These are phyloP conservation scores for Coleophoma cylindrospora DNA, from an alignment of 2,329 filamentous ascomycete species.

Conservation along the genomic window DNA sequence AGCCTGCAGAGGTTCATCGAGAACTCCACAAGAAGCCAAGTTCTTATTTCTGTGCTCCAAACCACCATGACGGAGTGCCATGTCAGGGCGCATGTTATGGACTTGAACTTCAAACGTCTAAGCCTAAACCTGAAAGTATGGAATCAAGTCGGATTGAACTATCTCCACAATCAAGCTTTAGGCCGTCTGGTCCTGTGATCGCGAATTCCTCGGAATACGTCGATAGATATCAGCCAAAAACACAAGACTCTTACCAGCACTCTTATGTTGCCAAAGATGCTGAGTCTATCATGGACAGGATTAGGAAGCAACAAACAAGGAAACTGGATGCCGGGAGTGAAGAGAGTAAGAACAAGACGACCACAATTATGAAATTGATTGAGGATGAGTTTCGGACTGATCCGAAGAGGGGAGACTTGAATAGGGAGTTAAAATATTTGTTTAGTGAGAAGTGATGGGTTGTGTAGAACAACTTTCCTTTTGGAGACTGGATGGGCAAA, in stretches of 20 bases:
- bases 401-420: constrained; percentile 11
- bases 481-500: neutral
- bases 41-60: neutral
- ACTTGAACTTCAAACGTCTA: neutral
- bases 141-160: neutral
- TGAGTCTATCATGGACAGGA: constrained; percentile 16
- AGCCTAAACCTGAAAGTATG: neutral
- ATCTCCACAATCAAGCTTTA: neutral
- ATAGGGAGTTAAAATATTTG: constrained; percentile 15
- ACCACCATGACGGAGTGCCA: neutral
- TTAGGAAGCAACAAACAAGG: constrained; percentile 11
- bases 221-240: constrained; percentile 11
- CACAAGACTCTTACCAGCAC: neutral
- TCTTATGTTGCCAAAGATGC: constrained; percentile 12
- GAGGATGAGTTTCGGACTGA: neutral
- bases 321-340: neutral
- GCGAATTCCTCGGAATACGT: constrained; percentile 9
- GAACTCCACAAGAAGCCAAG: neutral
- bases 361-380: neutral
- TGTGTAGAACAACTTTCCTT: neutral
- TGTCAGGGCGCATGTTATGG: neutral
- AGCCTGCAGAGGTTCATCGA: neutral
- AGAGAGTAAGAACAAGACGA: neutral
- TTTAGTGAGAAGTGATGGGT: constrained; percentile 11
- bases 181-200: neutral